Percentiles rank a stretch among this genome's conserved stretches.
Conservation (phyloP, 2,329 filamentous ascomycete genomes). For the Aureobasidium lini region DNA sequence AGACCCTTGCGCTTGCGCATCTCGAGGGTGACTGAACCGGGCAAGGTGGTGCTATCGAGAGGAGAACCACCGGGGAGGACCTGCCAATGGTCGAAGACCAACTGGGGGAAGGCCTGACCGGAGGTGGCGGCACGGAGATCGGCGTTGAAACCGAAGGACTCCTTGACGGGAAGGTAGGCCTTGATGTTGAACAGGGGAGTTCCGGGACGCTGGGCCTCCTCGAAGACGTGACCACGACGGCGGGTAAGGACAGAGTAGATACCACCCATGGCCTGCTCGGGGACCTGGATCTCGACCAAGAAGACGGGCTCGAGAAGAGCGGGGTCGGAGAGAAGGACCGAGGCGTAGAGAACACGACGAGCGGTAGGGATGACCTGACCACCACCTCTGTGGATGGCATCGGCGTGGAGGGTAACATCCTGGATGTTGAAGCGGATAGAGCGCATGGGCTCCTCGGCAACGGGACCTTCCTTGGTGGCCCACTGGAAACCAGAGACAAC, state of each 20-base stretch:
- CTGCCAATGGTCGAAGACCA: slow-evolving; percentile 99
- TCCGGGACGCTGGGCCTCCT: slow-evolving; percentile 94
- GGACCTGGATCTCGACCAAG: slow-evolving; percentile 98
- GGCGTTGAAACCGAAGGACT: slow-evolving; percentile 98
- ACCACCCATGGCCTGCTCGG: slow-evolving; percentile 98
- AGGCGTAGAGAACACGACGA: slow-evolving; percentile 94
- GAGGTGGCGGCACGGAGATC: slow-evolving; percentile 90
- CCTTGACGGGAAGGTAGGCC: slow-evolving; percentile 91
- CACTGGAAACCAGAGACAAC: slow-evolving; percentile 99
- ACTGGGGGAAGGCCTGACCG: slow-evolving; percentile 98
- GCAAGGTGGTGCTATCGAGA: slow-evolving; percentile 73
- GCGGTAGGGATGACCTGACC: slow-evolving; percentile 97
- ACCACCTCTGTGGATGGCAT: slow-evolving; percentile 99
- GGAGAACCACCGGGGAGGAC: slow-evolving; percentile 88
- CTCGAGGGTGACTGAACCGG: slow-evolving; percentile 72
- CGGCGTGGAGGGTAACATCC: slow-evolving; percentile 98
- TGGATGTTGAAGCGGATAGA: slow-evolving; percentile 97
- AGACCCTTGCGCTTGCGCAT: slow-evolving; percentile 99
- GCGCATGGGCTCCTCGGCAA: slow-evolving; percentile 98
- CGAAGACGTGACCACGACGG: slow-evolving; percentile 97
- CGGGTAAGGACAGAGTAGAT: slow-evolving; percentile 99
- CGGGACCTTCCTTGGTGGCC: slow-evolving; percentile 93
- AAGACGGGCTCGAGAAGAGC: slow-evolving; percentile 94
- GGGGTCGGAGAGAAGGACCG: slow-evolving; percentile 83
- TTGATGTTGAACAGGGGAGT: slow-evolving; percentile 99